These are phyloP conservation scores for Malassezia slooffiae DNA, from an alignment of 1,284 basidiomycete species.

Conservation along the genomic window DNA sequence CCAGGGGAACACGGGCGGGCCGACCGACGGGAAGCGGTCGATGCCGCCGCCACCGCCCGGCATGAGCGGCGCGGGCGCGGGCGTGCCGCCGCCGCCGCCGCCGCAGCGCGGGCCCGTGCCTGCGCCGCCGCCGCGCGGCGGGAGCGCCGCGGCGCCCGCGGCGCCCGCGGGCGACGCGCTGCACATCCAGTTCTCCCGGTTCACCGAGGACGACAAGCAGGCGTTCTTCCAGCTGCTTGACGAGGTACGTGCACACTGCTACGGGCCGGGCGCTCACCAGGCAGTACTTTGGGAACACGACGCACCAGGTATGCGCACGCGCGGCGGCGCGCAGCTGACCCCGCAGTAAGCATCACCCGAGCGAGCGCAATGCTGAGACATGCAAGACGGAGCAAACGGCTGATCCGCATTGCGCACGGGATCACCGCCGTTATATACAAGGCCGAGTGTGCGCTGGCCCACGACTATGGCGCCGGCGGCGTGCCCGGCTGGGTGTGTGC, in stretches of 20 bases:
- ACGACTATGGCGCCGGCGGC: background rate
- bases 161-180: background rate
- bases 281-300: no score
- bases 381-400: background rate
- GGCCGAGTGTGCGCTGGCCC: background rate
- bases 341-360: no score
- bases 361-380: no score
- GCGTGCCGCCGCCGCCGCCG: slow-evolving; percentile 6
- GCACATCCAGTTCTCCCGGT: slow-evolving; percentile 30
- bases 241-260: slow-evolving; percentile 21
- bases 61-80: no score
- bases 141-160: background rate
- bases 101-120: background rate
- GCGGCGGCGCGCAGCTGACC: no score
- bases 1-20: no score
- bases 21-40: no score
- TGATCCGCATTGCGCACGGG: slow-evolving; percentile 9
- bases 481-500: slow-evolving; percentile 20
- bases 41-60: no score
- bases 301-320: no score
- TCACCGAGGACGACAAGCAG: slow-evolving; percentile 28
- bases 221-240: slow-evolving; percentile 35
- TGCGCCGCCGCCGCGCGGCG: background rate
- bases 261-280: no score
- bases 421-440: slow-evolving; percentile 8